These are phyloP conservation scores for Penstemon eatonii DNA, from an alignment of 257 asterid genomes.

Conservation along the genomic window DNA sequence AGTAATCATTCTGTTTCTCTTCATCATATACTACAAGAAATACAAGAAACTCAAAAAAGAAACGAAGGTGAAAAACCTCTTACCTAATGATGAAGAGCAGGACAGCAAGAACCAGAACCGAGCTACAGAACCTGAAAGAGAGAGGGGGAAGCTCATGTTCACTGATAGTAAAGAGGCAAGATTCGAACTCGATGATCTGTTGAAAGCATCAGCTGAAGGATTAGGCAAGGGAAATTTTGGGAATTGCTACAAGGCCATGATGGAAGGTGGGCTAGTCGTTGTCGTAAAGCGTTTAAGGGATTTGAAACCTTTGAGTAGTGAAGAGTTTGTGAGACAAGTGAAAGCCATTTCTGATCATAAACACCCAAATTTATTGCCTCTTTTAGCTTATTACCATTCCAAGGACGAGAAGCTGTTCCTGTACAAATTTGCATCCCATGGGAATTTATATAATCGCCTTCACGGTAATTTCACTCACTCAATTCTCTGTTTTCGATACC, in stretches of 20 bases:
- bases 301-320: constrained; percentile 61
- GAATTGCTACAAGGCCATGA: constrained; percentile 65
- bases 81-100: constrained; percentile 31
- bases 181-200: constrained; percentile 65
- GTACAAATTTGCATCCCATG: constrained; percentile 52
- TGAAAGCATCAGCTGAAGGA: constrained; percentile 79
- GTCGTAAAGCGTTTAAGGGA: constrained; percentile 70
- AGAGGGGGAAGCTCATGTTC: constrained; percentile 56
- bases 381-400: constrained; percentile 61
- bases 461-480: constrained; percentile 44
- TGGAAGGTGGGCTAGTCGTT: constrained; percentile 49
- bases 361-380: constrained; percentile 69
- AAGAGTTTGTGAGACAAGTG: constrained; percentile 59
- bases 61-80: constrained; percentile 24
- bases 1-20: constrained; percentile 42
- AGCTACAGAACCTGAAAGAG: constrained; percentile 30
- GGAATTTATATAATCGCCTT: constrained; percentile 55
- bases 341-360: constrained; percentile 47
- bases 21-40: constrained; percentile 53
- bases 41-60: constrained; percentile 45
- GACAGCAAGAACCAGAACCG: constrained; percentile 34
- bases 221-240: constrained; percentile 74
- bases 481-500: background rate
- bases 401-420: constrained; percentile 65
- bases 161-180: constrained; percentile 26